Evolutionary conservation across 352 stramenopile species (phyloP).

Genomic region (Phytophthora melonis): DNA sequence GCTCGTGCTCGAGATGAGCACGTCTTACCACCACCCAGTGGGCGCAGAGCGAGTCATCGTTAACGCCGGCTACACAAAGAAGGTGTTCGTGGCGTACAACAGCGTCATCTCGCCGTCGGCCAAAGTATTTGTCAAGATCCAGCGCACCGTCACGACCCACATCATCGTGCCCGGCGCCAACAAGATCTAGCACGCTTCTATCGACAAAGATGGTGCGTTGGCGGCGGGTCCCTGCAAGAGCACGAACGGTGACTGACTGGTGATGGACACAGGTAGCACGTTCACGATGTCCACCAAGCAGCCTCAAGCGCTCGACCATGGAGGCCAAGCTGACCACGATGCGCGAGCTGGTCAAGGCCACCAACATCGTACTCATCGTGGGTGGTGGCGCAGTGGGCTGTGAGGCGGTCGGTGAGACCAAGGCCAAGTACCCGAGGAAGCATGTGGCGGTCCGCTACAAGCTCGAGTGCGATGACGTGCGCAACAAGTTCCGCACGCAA

Average conservation of each 20-base stretch:
- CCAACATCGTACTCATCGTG: conserved; percentile 63
- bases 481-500: conserved; percentile 56
- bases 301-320: conserved; percentile 36
- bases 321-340: conserved; percentile 50
- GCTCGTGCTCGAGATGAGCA: conserved; percentile 66
- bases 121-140: conserved; percentile 48
- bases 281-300: conserved; percentile 71
- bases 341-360: conserved; percentile 49
- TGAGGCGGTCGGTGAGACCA: conserved; percentile 68
- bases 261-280: conserved; percentile 67
- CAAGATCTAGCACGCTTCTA: conserved; percentile 49
- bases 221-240: conserved; percentile 34
- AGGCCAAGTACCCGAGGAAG: conserved; percentile 60
- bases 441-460: conserved; percentile 52
- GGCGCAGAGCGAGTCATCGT: conserved; percentile 53
- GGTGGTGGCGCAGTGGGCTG: conserved; percentile 62
- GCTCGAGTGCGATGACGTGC: conserved; percentile 44
- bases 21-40: conserved; percentile 58
- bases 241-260: conserved; percentile 63
- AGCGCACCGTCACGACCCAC: conserved; percentile 49
- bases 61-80: conserved; percentile 51
- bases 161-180: conserved; percentile 38
- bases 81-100: conserved; percentile 69
- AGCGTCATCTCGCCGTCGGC: conserved; percentile 47
- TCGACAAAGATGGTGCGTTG: conserved; percentile 44